phyloP scores from a whole-genome alignment of 805 yeast genomes.

The Kuraishia floccosa region DNA sequence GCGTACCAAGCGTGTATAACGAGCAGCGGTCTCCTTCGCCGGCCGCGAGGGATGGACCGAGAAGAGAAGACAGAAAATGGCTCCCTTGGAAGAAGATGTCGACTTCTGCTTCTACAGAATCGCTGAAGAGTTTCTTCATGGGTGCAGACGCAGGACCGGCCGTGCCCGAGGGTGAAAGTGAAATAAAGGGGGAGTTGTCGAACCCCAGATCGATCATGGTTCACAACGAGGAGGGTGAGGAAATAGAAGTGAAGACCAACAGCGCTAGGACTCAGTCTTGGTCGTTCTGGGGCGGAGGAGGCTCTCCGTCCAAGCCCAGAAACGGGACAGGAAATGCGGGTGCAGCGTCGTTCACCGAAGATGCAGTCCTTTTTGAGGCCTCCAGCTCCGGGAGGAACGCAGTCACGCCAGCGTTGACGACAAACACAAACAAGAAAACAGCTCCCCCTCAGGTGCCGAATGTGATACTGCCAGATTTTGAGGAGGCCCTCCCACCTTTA shows the following conservation, averaged over 20 bases:
- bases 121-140: constrained; percentile 4
- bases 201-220: constrained; percentile 3
- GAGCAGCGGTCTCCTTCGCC: too few species aligned
- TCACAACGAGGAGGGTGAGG: constrained; percentile 1
- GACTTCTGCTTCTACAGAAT: constrained; percentile 3
- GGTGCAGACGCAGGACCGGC: background rate
- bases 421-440: constrained; percentile 4
- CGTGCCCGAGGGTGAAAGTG: background rate
- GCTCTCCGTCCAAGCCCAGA: background rate
- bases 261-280: constrained; percentile 4
- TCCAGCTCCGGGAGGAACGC: constrained; percentile 4
- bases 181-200: background rate
- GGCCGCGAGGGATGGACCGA: too few species aligned
- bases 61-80: background rate
- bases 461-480: constrained; percentile 16
- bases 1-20: too few species aligned
- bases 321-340: background rate
- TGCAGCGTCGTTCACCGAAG: constrained; percentile 3
- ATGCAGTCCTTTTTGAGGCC: constrained; percentile 13
- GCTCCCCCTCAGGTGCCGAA: constrained; percentile 11
- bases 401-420: background rate
- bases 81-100: background rate
- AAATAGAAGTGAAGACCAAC: background rate
- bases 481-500: constrained; percentile 13
- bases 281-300: constrained; percentile 2